Evolutionary conservation across 331 rosid genomes (phyloP), one percentile per base, ranked within the genome.

Genomic region (Stylosanthes scabra): DNA sequence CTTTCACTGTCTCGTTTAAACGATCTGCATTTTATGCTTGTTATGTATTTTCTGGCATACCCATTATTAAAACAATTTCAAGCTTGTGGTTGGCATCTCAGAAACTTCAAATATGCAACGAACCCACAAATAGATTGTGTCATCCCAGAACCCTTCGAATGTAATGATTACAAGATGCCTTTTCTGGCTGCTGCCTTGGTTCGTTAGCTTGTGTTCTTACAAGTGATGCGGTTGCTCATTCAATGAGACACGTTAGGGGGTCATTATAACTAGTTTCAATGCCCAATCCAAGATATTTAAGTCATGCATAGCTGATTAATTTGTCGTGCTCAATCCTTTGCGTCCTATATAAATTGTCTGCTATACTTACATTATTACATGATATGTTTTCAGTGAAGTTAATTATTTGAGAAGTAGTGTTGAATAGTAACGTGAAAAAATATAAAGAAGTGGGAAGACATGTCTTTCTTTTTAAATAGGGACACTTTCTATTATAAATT

Each of bases 21-120:
- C 0, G 47, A 75, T 44, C 51, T 69, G 77, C 54, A 45, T 44
- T 41, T 13, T 20, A 80, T 77, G 73, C 46, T 67, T 41, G 54
- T 61, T 29, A 14, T 68, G 74, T 72, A 64, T 44, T 70, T 67
- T 50, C 14, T 2, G 64, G 39, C 57, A 39, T 37, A 45, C 40
- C 16, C 44, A 31, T 63, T 13, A 60, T 55, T 62, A 54, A 13
- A 71, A 14, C 50, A 54, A 29, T 69, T 44, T 54, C 61, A 61
- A 54, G 49, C 47, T 16, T 44, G 56, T 31, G 55, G 62, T 41
- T 42, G 66, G 55, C 78, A 37, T 52, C 31, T 72, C 40, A 28
- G 28, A 40, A 56, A 50, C 51, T 11, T 40, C 25, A 31, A 41
- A 10, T 73, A 10, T 56, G n/a, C 27, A 6, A 59, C 64, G 34